Evolutionary conservation across 2,329 filamentous ascomycete genomes (phyloP).

Genomic region (Alternaria alternata): DNA sequence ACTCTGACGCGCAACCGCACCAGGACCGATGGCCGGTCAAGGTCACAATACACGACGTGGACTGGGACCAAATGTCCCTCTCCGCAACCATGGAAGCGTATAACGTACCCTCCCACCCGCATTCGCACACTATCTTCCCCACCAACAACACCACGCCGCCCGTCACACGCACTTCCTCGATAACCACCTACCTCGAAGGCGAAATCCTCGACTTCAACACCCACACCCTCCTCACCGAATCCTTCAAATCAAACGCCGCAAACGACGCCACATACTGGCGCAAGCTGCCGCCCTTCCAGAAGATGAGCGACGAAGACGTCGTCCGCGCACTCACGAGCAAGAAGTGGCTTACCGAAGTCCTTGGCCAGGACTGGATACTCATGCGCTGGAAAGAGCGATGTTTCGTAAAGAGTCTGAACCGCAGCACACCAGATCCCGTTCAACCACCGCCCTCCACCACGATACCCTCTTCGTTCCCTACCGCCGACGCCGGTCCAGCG

Average conservation of each 20-base stretch:
- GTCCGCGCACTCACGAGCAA: constrained; percentile 55
- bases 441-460: constrained; percentile 22
- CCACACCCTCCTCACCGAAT: constrained; percentile 61
- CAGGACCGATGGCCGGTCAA: constrained; percentile 73
- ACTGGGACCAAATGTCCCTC: constrained; percentile 67
- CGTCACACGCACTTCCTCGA: constrained; percentile 54
- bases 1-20: constrained; percentile 39
- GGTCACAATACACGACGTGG: constrained; percentile 69
- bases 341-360: constrained; percentile 40
- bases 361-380: constrained; percentile 60
- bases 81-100: constrained; percentile 75
- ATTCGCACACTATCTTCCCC: constrained; percentile 38
- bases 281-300: constrained; percentile 56
- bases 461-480: constrained; percentile 1
- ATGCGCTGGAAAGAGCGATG: constrained; percentile 66
- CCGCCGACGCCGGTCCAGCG: constrained; percentile 7
- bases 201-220: constrained; percentile 70
- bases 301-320: constrained; percentile 52
- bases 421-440: constrained; percentile 24
- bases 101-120: constrained; percentile 65
- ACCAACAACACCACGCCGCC: constrained; percentile 20
- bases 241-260: constrained; percentile 55
- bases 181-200: constrained; percentile 72
- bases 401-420: constrained; percentile 52
- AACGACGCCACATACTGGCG: constrained; percentile 60